These are phyloP conservation scores for Gossypium rotundifolium DNA, from an alignment of 345 rosid genomes.

Conservation along the genomic window DNA sequence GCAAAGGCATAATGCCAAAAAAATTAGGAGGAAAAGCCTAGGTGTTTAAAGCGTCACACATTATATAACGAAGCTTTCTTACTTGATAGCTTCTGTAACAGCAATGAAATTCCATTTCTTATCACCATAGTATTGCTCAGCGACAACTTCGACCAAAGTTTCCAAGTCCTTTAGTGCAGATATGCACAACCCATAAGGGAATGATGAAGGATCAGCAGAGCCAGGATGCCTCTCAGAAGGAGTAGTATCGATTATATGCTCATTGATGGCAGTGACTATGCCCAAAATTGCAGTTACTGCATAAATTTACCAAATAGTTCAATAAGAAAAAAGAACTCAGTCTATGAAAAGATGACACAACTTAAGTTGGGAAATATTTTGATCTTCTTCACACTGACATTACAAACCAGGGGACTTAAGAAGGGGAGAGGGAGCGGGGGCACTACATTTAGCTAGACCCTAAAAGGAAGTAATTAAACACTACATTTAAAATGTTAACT, in stretches of 20 bases:
- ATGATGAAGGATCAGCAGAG: slow-evolving; percentile 34
- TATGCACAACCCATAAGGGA: slow-evolving; percentile 72
- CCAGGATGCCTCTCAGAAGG: slow-evolving; percentile 37
- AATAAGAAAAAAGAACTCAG: neutral
- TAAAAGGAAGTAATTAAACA: neutral
- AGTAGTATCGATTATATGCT: slow-evolving; percentile 73
- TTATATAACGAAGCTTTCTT: slow-evolving; percentile 24
- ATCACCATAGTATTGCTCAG: slow-evolving; percentile 79
- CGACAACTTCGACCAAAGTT: slow-evolving; percentile 84
- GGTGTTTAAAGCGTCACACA: neutral
- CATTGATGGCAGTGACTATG: slow-evolving; percentile 73
- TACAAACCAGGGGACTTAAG: neutral
- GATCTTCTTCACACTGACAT: neutral
- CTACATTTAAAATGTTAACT: neutral
- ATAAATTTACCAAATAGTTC: slow-evolving; percentile 25
- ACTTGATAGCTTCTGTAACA: slow-evolving; percentile 77
- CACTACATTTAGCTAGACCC: neutral
- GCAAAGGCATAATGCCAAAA: slow-evolving; percentile 1
- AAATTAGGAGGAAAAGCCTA: neutral
- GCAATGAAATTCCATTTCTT: slow-evolving; percentile 92
- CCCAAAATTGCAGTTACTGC: slow-evolving; percentile 89
- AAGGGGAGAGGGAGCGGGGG: neutral
- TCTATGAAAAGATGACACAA: neutral
- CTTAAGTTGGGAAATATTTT: neutral
- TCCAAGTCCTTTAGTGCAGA: slow-evolving; percentile 84